Conservation (phyloP, 768 basidiomycete species). For the Lenzites betulinus region DNA sequence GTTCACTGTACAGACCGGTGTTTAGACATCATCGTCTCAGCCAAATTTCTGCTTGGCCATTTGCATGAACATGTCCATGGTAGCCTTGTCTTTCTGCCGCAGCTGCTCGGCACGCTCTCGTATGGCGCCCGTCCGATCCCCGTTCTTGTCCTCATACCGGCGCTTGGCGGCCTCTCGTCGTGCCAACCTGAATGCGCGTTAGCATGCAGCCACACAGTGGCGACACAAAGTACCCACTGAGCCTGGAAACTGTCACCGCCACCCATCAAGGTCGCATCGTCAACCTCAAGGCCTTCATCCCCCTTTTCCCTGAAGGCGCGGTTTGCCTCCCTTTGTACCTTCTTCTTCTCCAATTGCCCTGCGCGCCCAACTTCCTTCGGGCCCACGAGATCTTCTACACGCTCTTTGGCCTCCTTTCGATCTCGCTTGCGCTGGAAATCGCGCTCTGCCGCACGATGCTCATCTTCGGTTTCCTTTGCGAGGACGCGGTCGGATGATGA, state of each 20-base stretch:
- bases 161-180: constrained; percentile 71
- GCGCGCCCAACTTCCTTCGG: constrained; percentile 84
- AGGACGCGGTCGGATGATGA: constrained; percentile 68
- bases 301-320: constrained; percentile 67
- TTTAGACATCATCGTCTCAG: constrained; percentile 34
- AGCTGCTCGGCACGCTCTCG: constrained; percentile 65
- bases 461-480: constrained; percentile 62
- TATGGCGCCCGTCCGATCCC: constrained; percentile 51
- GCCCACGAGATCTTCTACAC: constrained; percentile 75
- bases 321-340: constrained; percentile 70
- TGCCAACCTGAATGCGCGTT: constrained; percentile 54
- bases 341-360: constrained; percentile 85
- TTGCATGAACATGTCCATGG: constrained; percentile 96
- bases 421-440: constrained; percentile 67
- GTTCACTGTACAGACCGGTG: not conserved
- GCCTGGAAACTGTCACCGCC: constrained; percentile 82
- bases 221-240: constrained; percentile 45
- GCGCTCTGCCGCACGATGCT: constrained; percentile 54
- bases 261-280: constrained; percentile 79
- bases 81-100: constrained; percentile 83
- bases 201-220: not conserved
- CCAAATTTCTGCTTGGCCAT: constrained; percentile 89
- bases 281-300: constrained; percentile 76
- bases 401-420: constrained; percentile 62
- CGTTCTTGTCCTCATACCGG: constrained; percentile 60